phyloP scores from a whole-genome alignment of 345 rosid genomes.

The Mangifera indica region DNA sequence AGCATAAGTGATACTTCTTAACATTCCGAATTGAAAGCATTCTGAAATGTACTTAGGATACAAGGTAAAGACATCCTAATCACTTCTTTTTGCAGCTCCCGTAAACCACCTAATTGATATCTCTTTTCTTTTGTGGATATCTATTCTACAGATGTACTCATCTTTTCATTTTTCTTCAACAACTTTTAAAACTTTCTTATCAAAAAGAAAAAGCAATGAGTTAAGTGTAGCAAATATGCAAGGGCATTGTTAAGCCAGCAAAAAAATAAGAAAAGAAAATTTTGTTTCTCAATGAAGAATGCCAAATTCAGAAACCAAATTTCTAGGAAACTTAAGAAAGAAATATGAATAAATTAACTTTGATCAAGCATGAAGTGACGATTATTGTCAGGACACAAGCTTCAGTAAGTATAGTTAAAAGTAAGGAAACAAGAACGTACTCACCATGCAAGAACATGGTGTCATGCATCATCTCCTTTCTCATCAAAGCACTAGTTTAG shows the following conservation, averaged over 20 bases:
- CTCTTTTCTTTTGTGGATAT: too few species aligned
- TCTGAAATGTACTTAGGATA: not conserved
- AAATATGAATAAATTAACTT: not conserved
- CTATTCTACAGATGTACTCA: too few species aligned
- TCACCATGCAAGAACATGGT: slow-evolving; percentile 95
- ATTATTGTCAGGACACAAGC: not conserved
- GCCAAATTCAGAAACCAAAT: not conserved
- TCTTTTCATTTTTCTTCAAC: too few species aligned
- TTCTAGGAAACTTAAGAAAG: not conserved
- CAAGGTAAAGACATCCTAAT: not conserved
- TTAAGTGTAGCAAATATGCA: not conserved
- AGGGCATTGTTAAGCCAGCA: not conserved
- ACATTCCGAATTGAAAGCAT: not conserved
- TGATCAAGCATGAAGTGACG: not conserved
- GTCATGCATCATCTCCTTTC: slow-evolving; percentile 94
- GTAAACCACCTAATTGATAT: not conserved
- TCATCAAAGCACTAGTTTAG: slow-evolving; percentile 61
- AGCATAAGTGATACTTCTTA: not conserved
- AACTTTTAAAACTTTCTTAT: too few species aligned
- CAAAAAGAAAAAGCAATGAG: not conserved
- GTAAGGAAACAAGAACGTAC: slow-evolving; percentile 58
- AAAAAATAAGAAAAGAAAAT: not conserved
- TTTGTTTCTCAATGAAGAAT: not conserved
- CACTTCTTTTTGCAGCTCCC: not conserved
- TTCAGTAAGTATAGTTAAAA: not conserved